Conservation (phyloP, 208 protist genomes). For the Crithidia thermophila region DNA sequence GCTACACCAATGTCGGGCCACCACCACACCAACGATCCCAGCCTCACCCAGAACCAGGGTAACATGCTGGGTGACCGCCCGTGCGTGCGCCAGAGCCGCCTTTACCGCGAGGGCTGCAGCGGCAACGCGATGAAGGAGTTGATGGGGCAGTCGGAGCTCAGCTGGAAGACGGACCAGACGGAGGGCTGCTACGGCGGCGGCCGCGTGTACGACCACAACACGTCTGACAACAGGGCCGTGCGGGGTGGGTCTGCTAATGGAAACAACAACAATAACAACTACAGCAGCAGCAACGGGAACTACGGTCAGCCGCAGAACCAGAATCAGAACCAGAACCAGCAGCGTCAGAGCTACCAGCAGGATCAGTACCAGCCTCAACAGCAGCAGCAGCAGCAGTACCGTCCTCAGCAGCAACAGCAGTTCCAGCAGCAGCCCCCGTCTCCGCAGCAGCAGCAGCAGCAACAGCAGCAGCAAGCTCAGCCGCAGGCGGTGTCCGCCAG, state of each 20-base stretch:
- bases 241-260: constrained; percentile 1
- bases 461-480: constrained; percentile 1
- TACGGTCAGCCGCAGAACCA: constrained; percentile 5
- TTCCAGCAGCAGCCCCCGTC: constrained; percentile 26
- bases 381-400: constrained; percentile 20
- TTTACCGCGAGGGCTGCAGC: constrained; percentile 78
- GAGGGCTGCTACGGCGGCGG: constrained; percentile 81
- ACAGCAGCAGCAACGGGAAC: not conserved
- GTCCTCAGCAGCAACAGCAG: constrained; percentile 20
- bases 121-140: constrained; percentile 90
- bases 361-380: constrained; percentile 24
- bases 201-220: constrained; percentile 74
- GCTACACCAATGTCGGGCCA: constrained; percentile 83
- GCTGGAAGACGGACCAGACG: constrained; percentile 79
- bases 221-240: constrained; percentile 35
- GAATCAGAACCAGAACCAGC: constrained; percentile 5
- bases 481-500: constrained; percentile 28
- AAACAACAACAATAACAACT: not conserved
- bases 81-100: constrained; percentile 84
- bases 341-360: constrained; percentile 19
- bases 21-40: constrained; percentile 55
- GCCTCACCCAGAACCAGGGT: constrained; percentile 85
- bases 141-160: constrained; percentile 76
- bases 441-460: constrained; percentile 25
- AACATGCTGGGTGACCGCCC: constrained; percentile 88